A percentile compares a stretch with the other conserved stretches of the same genome.
phyloP scores from a whole-genome alignment of 257 asterid species.

The Coffea eugenioides region DNA sequence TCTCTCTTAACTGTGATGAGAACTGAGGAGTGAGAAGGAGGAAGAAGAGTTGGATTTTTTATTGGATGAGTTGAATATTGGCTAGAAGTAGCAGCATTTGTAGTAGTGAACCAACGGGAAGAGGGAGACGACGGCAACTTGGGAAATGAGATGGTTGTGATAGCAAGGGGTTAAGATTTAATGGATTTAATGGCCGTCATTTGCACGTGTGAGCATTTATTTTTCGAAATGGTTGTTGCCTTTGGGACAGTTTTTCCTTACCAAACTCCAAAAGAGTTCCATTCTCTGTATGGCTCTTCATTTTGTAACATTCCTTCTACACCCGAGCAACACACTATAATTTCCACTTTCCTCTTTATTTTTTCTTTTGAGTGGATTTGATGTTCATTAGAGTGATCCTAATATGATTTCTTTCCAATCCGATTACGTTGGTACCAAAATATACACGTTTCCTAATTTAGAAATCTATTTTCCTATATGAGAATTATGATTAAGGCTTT shows the following conservation, averaged over 20 bases:
- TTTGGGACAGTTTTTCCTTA: not conserved
- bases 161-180: not conserved
- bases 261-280: not conserved
- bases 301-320: not conserved
- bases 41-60: too few relatives aligned
- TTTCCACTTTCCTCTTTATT: not conserved
- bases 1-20: not conserved
- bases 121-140: slow-evolving; percentile 9
- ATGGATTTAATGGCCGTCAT: slow-evolving; percentile 24
- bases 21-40: too few relatives aligned
- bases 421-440: too few relatives aligned
- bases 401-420: too few relatives aligned
- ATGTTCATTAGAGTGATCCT: too few relatives aligned
- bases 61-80: too few relatives aligned
- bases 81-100: too few relatives aligned
- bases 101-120: not conserved
- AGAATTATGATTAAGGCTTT: too few relatives aligned
- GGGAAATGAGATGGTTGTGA: not conserved
- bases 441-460: too few relatives aligned
- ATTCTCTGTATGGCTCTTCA: not conserved
- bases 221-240: not conserved
- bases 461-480: too few relatives aligned
- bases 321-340: too few relatives aligned
- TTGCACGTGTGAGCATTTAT: slow-evolving; percentile 15
- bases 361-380: too few relatives aligned